Percentiles rank a stretch among this genome's conserved stretches.
Conservation (phyloP, 176 grass and related monocot genomes). For the Avena atlantica region DNA sequence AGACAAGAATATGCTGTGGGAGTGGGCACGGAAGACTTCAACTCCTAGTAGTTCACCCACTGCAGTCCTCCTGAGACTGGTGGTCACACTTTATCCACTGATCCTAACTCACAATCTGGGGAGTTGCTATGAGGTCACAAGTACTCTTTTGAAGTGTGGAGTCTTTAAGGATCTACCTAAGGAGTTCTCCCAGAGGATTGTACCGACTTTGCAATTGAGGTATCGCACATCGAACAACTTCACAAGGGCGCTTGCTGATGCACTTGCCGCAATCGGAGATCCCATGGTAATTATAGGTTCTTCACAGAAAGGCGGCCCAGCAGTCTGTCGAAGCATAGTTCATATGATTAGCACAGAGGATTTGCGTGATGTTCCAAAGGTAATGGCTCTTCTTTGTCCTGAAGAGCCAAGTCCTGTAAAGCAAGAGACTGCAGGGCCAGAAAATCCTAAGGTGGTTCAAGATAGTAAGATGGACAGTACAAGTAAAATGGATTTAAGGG, state of each 20-base stretch:
- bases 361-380: slow-evolving; percentile 44
- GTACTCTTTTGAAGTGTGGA: slow-evolving; percentile 3
- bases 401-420: slow-evolving; percentile 18
- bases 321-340: slow-evolving; percentile 1
- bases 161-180: slow-evolving; percentile 50
- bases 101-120: slow-evolving; percentile 25
- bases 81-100: slow-evolving; percentile 54
- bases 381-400: slow-evolving; percentile 51
- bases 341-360: slow-evolving; percentile 38
- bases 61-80: slow-evolving; percentile 56
- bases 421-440: not conserved
- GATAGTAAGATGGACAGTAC: not conserved
- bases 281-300: slow-evolving; percentile 62
- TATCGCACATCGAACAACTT: not conserved
- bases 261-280: slow-evolving; percentile 58
- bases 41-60: not conserved
- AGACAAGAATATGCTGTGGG: not conserved
- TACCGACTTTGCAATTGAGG: not conserved
- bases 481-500: slow-evolving; percentile 5
- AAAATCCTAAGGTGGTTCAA: not conserved
- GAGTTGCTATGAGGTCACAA: slow-evolving; percentile 31
- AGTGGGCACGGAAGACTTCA: slow-evolving; percentile 47
- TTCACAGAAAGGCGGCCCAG: not conserved
- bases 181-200: slow-evolving; percentile 54
- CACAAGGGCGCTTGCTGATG: slow-evolving; percentile 55